Evolutionary conservation across 352 stramenopile genomes (phyloP).

Genomic region (Phytophthora idaei): DNA sequence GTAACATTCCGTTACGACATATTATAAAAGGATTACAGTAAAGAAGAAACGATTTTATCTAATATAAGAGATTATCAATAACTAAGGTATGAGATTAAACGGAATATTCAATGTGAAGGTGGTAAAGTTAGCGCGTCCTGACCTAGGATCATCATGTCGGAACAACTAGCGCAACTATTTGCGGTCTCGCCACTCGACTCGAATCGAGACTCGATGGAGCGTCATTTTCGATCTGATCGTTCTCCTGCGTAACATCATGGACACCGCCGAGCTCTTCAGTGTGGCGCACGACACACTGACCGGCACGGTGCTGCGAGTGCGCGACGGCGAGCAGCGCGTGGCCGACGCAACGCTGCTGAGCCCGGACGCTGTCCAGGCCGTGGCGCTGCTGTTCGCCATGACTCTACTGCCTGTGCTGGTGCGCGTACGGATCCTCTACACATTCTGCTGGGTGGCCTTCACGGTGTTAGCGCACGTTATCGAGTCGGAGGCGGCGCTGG

Average conservation of each 20-base stretch:
- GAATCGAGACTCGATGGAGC: conserved; percentile 4
- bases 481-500: conserved; percentile 42
- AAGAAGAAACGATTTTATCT: neutral
- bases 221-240: conserved; percentile 15
- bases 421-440: conserved; percentile 51
- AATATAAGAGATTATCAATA: neutral
- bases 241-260: conserved; percentile 22
- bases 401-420: conserved; percentile 42
- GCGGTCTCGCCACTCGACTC: conserved; percentile 9
- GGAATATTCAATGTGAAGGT: neutral
- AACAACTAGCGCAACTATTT: conserved; percentile 1
- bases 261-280: conserved; percentile 26
- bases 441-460: conserved; percentile 50
- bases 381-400: conserved; percentile 46
- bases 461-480: conserved; percentile 40
- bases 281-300: conserved; percentile 38
- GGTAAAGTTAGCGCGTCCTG: neutral
- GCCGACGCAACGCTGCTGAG: conserved; percentile 1
- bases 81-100: too few species aligned
- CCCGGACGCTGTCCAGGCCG: conserved; percentile 34
- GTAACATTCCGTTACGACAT: neutral
- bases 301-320: conserved; percentile 40
- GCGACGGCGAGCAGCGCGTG: conserved; percentile 24
- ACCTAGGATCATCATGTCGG: conserved; percentile 25
- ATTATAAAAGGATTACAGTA: neutral